Base-by-base conservation (phyloP, 352 stramenopile species). In the Globisporangium middletonii region DNA sequence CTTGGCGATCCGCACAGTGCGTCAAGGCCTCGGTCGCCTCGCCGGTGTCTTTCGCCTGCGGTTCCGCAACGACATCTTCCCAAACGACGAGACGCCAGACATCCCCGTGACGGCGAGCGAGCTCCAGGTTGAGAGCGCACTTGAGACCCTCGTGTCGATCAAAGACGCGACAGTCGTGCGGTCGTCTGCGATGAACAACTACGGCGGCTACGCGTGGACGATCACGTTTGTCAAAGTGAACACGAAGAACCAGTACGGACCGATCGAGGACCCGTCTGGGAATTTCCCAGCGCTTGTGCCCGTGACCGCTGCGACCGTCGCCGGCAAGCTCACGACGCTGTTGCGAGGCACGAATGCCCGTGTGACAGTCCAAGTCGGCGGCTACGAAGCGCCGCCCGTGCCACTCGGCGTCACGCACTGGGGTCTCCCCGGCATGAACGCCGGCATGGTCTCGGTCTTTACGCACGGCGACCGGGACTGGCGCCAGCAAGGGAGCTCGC, bases 161-260 rank as follows among this genome's bases (percentile, higher is more conserved):
- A 79, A 78, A 51, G 69, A 88, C 51, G 82, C 91, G 5, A 53
- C 48, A 11, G 83, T 95, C 2, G 62, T 70, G 3, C 78, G 80
- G 0, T 86, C 80, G 0, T 72, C 77, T 3, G 59, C 79, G 28
- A 89, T 89, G 76, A 92, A 95, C 46, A 48, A 47, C 3, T 88
- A 72, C 48, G 85, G 83, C 16, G 83, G 83, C 13, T 94, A 93
- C 60, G 81, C 85, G n/a, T 94, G 85, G 85, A 89, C 79, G 0
- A 61, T 94, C 41, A 94, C 85, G 13, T 94, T 94, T 55, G 41
- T 89, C 3, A 63, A 88, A 52, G 75, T 94, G 8, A 93, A 92
- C 64, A 82, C 79, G 13, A 83, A 71, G 51, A 90, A 88, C 43
- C 65, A 83, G 15, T 93, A 89, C 41, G 85, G 83, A 0, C 72